These are phyloP conservation scores for Aspergillus brunneoviolaceus DNA, from an alignment of 2,329 filamentous ascomycete species.

Conservation along the genomic window DNA sequence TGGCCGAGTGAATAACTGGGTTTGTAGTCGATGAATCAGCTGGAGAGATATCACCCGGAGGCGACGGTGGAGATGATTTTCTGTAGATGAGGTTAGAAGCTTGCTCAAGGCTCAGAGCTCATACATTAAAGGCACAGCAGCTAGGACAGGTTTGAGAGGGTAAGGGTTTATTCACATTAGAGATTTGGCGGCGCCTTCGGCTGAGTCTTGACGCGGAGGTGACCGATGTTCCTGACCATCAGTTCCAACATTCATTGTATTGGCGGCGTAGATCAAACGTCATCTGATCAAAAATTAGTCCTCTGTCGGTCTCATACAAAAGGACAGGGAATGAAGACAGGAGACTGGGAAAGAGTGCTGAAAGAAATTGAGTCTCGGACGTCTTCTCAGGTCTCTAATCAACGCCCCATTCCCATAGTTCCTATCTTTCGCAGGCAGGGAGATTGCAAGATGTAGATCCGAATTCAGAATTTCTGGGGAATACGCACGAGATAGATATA, in stretches of 20 bases:
- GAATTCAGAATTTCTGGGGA: not conserved
- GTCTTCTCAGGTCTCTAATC: too few species aligned
- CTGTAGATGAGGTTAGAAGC: constrained; percentile 14
- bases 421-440: too few species aligned
- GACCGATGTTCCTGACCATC: constrained; percentile 17
- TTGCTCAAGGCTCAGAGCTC: not conserved
- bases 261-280: constrained; percentile 17
- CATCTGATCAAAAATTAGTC: constrained; percentile 19
- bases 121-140: not conserved
- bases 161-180: not conserved
- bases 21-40: constrained; percentile 18
- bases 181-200: not conserved
- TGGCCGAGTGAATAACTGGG: constrained; percentile 19
- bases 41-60: constrained; percentile 17
- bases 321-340: not conserved
- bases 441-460: too few species aligned
- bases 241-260: constrained; percentile 23
- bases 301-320: not conserved
- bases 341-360: not conserved
- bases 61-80: constrained; percentile 10
- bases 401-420: too few species aligned
- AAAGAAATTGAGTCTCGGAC: too few species aligned
- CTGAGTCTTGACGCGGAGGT: constrained; percentile 13
- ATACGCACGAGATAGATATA: constrained; percentile 8
- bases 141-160: not conserved